Evolutionary conservation across 108 stramenopile genomes (phyloP).

Genomic region (Pseudonitzschia multistriata): DNA sequence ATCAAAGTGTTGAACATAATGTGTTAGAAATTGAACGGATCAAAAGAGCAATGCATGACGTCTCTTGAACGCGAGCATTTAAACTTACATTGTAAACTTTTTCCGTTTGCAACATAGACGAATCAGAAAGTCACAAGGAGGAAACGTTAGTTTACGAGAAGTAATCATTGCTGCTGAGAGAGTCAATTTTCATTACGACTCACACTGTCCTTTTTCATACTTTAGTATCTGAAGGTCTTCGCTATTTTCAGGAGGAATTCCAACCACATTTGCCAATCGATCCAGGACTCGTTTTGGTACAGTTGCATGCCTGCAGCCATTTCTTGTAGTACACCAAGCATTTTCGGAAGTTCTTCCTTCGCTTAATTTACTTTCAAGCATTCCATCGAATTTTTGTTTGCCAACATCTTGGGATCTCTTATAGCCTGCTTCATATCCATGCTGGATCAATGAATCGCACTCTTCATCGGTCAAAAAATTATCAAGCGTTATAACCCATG

Average conservation of each 20-base stretch:
- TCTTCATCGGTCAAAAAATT: constrained; percentile 81
- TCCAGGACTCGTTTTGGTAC: constrained; percentile 47
- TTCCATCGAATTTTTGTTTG: constrained; percentile 36
- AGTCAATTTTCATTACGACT: constrained; percentile 35
- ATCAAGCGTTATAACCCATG: constrained; percentile 84
- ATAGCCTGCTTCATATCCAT: constrained; percentile 64
- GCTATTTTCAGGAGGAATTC: constrained; percentile 43
- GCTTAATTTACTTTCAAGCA: constrained; percentile 39
- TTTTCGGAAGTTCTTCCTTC: constrained; percentile 51
- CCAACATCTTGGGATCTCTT: constrained; percentile 83
- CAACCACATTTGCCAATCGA: constrained; percentile 52
- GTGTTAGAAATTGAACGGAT: no score
- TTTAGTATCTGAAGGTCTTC: constrained; percentile 75
- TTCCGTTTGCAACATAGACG: not conserved
- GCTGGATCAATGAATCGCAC: constrained; percentile 59
- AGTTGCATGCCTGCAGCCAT: constrained; percentile 51
- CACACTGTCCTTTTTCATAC: constrained; percentile 41
- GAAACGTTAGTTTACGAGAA: not conserved
- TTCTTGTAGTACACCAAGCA: constrained; percentile 80
- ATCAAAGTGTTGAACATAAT: no score
- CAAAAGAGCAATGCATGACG: not conserved
- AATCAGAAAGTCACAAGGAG: not conserved
- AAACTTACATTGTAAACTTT: constrained; percentile 7
- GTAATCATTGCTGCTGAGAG: constrained; percentile 6
- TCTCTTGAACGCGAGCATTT: not conserved